Conservation (phyloP, 805 yeast genomes). For the Scheffersomyces amazonensis region DNA sequence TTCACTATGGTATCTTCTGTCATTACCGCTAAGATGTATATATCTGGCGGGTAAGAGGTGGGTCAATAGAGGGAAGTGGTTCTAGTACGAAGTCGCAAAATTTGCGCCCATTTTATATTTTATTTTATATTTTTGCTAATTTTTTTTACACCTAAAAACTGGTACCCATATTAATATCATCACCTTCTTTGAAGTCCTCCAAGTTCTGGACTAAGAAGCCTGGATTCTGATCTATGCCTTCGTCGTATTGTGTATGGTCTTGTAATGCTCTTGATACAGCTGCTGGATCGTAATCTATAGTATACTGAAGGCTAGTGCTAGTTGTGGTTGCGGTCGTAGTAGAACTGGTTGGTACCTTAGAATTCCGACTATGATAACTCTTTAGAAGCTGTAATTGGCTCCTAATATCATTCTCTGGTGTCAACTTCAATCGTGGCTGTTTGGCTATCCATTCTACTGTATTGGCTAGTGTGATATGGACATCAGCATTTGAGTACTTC, state of each 20-base stretch:
- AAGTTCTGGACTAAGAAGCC: conserved; percentile 2
- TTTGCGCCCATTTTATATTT: no score
- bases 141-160: no score
- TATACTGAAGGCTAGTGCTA: no score
- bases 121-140: no score
- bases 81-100: no score
- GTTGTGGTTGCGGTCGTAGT: no score
- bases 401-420: background rate
- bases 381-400: background rate
- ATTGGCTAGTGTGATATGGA: conserved; percentile 10
- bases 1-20: no score
- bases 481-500: conserved; percentile 14
- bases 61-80: no score
- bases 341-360: no score
- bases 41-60: no score
- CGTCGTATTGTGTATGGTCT: background rate
- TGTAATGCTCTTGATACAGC: background rate
- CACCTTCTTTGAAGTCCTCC: conserved; percentile 1
- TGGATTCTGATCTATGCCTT: conserved; percentile 1
- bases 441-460: conserved; percentile 20
- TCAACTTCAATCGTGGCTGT: conserved; percentile 1
- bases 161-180: conserved; percentile 4
- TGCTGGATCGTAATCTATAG: background rate
- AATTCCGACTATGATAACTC: no score
- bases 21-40: no score